phyloP scores from a whole-genome alignment of 345 rosid species.

The Hibiscus syriacus region DNA sequence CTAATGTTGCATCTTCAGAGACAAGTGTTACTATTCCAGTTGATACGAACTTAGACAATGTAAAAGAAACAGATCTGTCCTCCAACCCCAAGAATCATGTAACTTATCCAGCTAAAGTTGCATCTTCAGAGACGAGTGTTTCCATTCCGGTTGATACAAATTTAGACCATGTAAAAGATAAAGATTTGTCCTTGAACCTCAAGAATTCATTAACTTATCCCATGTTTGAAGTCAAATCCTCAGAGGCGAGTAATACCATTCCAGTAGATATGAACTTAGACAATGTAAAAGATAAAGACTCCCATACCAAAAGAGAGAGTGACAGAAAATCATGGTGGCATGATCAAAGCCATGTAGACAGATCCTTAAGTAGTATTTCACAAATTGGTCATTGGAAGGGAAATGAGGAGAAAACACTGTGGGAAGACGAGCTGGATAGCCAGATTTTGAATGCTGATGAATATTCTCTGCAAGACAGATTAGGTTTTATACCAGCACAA shows the following conservation, averaged over 20 bases:
- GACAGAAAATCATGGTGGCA: slow-evolving; percentile 18
- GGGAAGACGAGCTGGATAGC: slow-evolving; percentile 22
- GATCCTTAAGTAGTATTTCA: slow-evolving; percentile 17
- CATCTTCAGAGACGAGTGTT: not conserved
- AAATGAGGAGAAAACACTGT: slow-evolving; percentile 28
- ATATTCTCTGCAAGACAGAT: slow-evolving; percentile 30
- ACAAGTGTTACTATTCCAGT: not conserved
- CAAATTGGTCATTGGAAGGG: slow-evolving; percentile 20
- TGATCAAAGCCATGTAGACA: slow-evolving; percentile 20
- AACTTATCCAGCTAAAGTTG: not conserved
- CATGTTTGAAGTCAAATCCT: slow-evolving; percentile 8
- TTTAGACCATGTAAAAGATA: not conserved
- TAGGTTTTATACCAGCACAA: slow-evolving; percentile 24
- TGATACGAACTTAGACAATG: not conserved
- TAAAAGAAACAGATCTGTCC: not conserved
- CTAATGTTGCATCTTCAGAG: not conserved
- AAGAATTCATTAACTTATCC: slow-evolving; percentile 8
- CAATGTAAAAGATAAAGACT: slow-evolving; percentile 13
- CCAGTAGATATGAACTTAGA: slow-evolving; percentile 14
- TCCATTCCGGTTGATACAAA: not conserved
- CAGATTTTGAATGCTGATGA: slow-evolving; percentile 21
- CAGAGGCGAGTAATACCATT: slow-evolving; percentile 10
- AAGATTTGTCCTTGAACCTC: not conserved
- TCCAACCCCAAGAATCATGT: slow-evolving; percentile 8
- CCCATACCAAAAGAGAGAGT: slow-evolving; percentile 13